Evolutionary conservation across 75 land plant genomes (phyloP), one percentile per base, ranked within the genome.

Genomic region (Chamaecyparis obtusa): DNA sequence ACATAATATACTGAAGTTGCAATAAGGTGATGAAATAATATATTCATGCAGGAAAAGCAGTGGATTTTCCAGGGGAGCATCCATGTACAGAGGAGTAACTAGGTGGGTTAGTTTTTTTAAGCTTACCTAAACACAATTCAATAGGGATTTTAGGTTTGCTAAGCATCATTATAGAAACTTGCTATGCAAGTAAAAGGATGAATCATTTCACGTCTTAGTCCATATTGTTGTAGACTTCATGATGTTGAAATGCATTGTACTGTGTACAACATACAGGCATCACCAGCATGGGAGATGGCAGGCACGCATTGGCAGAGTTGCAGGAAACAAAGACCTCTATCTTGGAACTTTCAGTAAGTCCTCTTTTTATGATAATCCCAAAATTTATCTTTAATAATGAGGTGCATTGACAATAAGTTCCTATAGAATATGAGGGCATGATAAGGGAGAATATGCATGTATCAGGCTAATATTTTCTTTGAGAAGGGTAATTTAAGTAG

Each of bases 61-160:
- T 89, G 95, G 95, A 13, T 94, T 94, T 57, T 94, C 96, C 1
- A 94, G 96, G 39, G 96, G 96, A 15, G 96, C 96, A 51, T 95
- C 96, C 5, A 88, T 92, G 64, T 95, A 95, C 86, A 87, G 96
- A 90, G 96, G 96, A 48, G 96, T 95, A 4, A 95, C 96, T 84
- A 95, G 96, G 95, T 91, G 32, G 35, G 84, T 35, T 84, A 17
- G 10, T 54, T 46, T 81, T 79, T n/a, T 0, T n/a, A n/a, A 78
- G 27, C 43, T 78, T 39, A 78, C 11, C 7, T 39, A 37, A 39
- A 41, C 17, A 41, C 6, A 5, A 78, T 33, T 77, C 32, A 11
- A n/a, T 37, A 11, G 69, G 51, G 8, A 10, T 9, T 0, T 49
- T 49, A 49, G 51, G 51, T 49, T 49, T 49, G 10, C 9, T 49